Percentiles rank a stretch among this genome's conserved stretches.
Evolutionary conservation across 1,284 basidiomycete species (phyloP).

Genomic region (Inonotus hispidus): DNA sequence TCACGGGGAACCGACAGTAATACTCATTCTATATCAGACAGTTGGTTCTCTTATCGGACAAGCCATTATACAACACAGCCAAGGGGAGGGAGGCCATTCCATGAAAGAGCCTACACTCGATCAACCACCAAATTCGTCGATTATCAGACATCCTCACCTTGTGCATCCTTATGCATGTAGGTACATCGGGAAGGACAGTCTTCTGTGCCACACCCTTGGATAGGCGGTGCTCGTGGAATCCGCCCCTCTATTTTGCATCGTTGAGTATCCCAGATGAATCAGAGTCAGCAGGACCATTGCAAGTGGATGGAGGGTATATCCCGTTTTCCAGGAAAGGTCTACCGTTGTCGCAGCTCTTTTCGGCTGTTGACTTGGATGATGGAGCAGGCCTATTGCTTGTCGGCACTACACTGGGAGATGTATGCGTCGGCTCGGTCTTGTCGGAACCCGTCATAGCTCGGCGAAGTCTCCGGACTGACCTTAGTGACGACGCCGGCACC

Average conservation of each 20-base stretch:
- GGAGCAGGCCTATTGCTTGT: slow-evolving; percentile 4
- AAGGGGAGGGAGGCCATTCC: neutral
- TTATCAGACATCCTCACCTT: neutral
- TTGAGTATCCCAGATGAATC: neutral
- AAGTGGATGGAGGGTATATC: neutral
- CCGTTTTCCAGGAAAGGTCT: neutral
- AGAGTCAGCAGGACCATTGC: neutral
- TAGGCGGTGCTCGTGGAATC: neutral
- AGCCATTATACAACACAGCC: too few species aligned
- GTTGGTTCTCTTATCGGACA: too few species aligned
- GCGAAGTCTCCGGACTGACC: neutral
- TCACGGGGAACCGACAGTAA: too few species aligned
- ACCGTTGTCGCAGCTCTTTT: neutral
- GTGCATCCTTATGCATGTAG: neutral
- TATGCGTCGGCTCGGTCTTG: neutral
- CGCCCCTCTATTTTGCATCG: neutral
- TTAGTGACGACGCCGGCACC: neutral
- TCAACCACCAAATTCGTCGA: neutral
- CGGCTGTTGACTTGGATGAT: slow-evolving; percentile 10
- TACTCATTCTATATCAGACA: too few species aligned
- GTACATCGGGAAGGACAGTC: neutral
- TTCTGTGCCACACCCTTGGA: neutral
- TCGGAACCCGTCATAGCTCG: neutral
- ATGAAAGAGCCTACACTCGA: neutral
- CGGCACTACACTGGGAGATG: neutral